Percentiles rank a stretch among this genome's conserved stretches.
Evolutionary conservation across 371 early-diverging fungal genomes (phyloP).

Genomic region (Massospora cicadina): DNA sequence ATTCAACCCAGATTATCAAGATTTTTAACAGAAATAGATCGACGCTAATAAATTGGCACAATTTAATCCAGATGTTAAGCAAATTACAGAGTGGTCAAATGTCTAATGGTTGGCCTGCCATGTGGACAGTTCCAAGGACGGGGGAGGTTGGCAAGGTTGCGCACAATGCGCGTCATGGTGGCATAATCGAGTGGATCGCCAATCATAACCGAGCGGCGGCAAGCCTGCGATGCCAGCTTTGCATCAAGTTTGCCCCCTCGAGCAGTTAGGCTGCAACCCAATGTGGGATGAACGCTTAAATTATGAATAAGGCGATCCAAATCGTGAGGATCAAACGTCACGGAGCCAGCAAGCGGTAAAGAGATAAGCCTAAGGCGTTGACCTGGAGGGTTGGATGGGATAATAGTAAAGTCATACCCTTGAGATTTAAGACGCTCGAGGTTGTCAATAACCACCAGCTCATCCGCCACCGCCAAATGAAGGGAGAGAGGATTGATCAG

Average conservation of each 20-base stretch:
- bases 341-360: slow-evolving; percentile 40
- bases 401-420: slow-evolving; percentile 54
- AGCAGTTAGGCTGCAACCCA: slow-evolving; percentile 37
- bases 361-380: slow-evolving; percentile 39
- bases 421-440: slow-evolving; percentile 45
- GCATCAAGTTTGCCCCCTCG: slow-evolving; percentile 24
- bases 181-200: slow-evolving; percentile 56
- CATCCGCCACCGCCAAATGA: slow-evolving; percentile 60
- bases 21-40: too few species aligned
- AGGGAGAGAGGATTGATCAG: slow-evolving; percentile 26
- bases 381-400: slow-evolving; percentile 34
- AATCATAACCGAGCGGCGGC: slow-evolving; percentile 57
- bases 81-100: slow-evolving; percentile 31
- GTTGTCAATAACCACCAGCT: slow-evolving; percentile 58
- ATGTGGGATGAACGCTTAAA: slow-evolving; percentile 10
- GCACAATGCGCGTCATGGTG: slow-evolving; percentile 57
- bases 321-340: slow-evolving; percentile 33
- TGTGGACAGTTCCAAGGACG: slow-evolving; percentile 84
- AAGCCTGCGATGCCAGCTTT: slow-evolving; percentile 63
- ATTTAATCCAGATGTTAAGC: background rate
- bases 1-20: too few species aligned
- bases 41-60: too few species aligned
- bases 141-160: slow-evolving; percentile 59
- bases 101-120: slow-evolving; percentile 92
- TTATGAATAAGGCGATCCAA: slow-evolving; percentile 16